Evolutionary conservation across 768 basidiomycete genomes (phyloP).

Genomic region (Psilocybe cubensis): DNA sequence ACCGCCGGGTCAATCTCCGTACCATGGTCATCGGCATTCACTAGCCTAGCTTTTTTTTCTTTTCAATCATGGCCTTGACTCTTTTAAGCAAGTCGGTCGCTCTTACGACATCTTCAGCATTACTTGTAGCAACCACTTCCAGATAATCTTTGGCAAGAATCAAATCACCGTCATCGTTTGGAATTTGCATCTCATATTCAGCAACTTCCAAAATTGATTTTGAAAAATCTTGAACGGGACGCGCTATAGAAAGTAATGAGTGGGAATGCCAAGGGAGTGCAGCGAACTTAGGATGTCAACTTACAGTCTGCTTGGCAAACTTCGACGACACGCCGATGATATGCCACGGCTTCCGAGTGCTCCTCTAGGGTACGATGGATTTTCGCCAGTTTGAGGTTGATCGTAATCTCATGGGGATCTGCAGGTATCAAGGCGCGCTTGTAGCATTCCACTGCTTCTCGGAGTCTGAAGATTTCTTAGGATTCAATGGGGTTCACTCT

Average conservation of each 20-base stretch:
- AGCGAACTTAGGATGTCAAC: constrained; percentile 21
- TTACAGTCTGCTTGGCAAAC: constrained; percentile 67
- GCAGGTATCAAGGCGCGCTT: constrained; percentile 87
- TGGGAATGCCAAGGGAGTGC: constrained; percentile 22
- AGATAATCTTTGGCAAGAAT: constrained; percentile 73
- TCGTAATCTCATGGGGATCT: constrained; percentile 74
- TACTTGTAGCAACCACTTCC: constrained; percentile 74
- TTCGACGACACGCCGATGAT: constrained; percentile 82
- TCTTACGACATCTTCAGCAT: constrained; percentile 78
- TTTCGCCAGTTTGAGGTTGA: constrained; percentile 75
- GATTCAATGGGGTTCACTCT: not conserved
- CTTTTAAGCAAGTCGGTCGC: constrained; percentile 74
- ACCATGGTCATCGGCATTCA: not conserved
- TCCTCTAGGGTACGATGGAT: constrained; percentile 73
- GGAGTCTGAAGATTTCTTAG: constrained; percentile 49
- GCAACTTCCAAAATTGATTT: constrained; percentile 87
- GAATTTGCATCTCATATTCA: constrained; percentile 68
- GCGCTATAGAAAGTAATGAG: constrained; percentile 45
- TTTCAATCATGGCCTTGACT: constrained; percentile 43
- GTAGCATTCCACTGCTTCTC: constrained; percentile 91
- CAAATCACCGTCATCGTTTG: constrained; percentile 73
- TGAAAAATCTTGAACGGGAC: constrained; percentile 77
- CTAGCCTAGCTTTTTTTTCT: constrained; percentile 10
- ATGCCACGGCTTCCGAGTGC: constrained; percentile 67
- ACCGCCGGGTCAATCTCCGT: not conserved